These are phyloP conservation scores for Clarireedia homoeocarpa DNA, from an alignment of 2,329 filamentous ascomycete species.

Conservation along the genomic window DNA sequence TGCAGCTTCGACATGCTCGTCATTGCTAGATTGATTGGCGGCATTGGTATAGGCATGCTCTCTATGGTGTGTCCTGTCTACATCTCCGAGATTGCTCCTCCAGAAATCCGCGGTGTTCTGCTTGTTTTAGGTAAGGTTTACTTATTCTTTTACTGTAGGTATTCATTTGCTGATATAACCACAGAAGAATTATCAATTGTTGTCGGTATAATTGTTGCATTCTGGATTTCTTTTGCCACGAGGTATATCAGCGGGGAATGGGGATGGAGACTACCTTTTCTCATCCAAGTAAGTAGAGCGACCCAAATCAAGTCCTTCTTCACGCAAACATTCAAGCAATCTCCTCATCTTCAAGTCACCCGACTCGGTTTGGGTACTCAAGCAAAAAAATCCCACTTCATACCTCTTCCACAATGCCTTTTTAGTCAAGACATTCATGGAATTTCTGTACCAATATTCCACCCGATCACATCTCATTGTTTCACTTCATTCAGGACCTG, in stretches of 20 bases:
- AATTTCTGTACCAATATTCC: no score
- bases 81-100: slow-evolving; percentile 42
- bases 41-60: slow-evolving; percentile 40
- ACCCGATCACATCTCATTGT: no score
- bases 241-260: slow-evolving; percentile 29
- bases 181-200: slow-evolving; percentile 32
- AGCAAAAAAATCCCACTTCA: no score
- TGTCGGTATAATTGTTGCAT: slow-evolving; percentile 36
- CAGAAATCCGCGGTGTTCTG: slow-evolving; percentile 25
- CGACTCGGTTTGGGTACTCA: no score
- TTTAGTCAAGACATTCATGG: no score
- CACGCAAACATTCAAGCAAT: no score
- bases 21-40: slow-evolving; percentile 38
- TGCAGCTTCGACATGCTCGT: slow-evolving; percentile 43
- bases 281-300: background rate
- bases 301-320: no score
- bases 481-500: no score
- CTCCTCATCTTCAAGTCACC: no score
- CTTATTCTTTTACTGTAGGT: background rate
- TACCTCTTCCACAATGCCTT: no score
- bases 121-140: slow-evolving; percentile 9
- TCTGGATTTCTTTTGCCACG: slow-evolving; percentile 37
- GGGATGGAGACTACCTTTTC: slow-evolving; percentile 30
- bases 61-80: slow-evolving; percentile 39
- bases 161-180: background rate